These are phyloP conservation scores for Colletotrichum lindemuthianum DNA, from an alignment of 2,329 filamentous ascomycete genomes.

Conservation along the genomic window DNA sequence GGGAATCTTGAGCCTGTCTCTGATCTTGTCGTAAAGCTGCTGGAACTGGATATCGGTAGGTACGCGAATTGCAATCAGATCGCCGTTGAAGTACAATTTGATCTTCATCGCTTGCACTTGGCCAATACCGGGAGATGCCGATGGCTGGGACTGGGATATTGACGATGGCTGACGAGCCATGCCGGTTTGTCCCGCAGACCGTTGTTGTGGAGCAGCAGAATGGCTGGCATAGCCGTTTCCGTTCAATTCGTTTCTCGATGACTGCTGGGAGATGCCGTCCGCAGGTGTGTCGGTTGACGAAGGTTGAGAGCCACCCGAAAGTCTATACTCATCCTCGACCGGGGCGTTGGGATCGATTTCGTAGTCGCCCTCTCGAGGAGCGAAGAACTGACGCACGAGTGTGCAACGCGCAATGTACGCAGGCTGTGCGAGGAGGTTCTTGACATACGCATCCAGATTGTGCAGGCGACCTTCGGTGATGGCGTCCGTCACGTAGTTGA, in stretches of 20 bases:
- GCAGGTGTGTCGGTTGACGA: conserved; percentile 72
- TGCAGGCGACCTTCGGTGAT: conserved; percentile 94
- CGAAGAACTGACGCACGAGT: conserved; percentile 90
- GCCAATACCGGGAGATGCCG: conserved; percentile 60
- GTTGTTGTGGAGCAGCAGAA: conserved; percentile 57
- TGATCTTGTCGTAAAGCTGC: conserved; percentile 84
- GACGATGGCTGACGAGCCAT: conserved; percentile 58
- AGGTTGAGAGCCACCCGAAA: conserved; percentile 76
- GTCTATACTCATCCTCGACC: conserved; percentile 77
- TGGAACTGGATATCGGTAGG: conserved; percentile 81
- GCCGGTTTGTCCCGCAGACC: conserved; percentile 47
- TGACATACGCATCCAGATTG: conserved; percentile 95
- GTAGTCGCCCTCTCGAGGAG: conserved; percentile 89
- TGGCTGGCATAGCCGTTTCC: conserved; percentile 64
- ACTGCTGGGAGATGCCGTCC: conserved; percentile 70
- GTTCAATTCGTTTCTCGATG: conserved; percentile 72
- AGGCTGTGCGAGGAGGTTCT: conserved; percentile 86
- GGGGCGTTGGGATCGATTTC: conserved; percentile 80
- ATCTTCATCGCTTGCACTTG: conserved; percentile 79
- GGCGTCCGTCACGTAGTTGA: conserved; percentile 97
- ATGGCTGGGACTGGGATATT: conserved; percentile 65
- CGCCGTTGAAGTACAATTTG: conserved; percentile 93
- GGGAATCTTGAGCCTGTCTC: conserved; percentile 81
- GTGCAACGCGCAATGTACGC: conserved; percentile 85
- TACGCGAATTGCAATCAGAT: conserved; percentile 91